Conservation (phyloP, 1,284 basidiomycete genomes). For the Ceratobasidium sp. region DNA sequence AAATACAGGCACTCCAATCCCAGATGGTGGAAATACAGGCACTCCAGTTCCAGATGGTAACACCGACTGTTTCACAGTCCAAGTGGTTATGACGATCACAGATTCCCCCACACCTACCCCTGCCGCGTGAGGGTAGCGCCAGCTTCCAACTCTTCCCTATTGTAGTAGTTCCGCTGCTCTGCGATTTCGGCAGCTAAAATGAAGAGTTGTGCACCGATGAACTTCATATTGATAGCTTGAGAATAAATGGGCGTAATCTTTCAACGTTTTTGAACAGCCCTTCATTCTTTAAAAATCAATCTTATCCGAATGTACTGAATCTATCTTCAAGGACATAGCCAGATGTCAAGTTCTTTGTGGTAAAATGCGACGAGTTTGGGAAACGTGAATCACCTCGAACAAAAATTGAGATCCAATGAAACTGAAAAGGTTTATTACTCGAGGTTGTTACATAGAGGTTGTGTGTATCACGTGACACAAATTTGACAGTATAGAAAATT, state of each 20-base stretch:
- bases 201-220: not conserved
- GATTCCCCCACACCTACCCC: slow-evolving; percentile 36
- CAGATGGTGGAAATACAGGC: slow-evolving; percentile 44
- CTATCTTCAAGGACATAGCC: too few species aligned
- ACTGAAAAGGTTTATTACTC: too few species aligned
- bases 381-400: too few species aligned
- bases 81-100: slow-evolving; percentile 46
- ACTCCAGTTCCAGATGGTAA: too few species aligned
- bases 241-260: not conserved
- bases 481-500: too few species aligned
- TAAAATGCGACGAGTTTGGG: too few species aligned
- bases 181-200: not conserved
- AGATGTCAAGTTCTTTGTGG: too few species aligned
- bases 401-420: too few species aligned
- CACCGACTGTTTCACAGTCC: slow-evolving; percentile 46
- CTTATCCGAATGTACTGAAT: too few species aligned
- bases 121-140: slow-evolving; percentile 47
- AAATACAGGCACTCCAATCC: slow-evolving; percentile 32
- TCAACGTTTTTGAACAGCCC: not conserved
- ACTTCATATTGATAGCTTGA: not conserved
- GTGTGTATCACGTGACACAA: too few species aligned
- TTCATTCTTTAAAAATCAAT: not conserved
- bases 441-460: too few species aligned
- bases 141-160: slow-evolving; percentile 44
- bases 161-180: slow-evolving; percentile 50